Base-by-base conservation (phyloP, 2,329 filamentous ascomycete species). In the Apiospora aurea region DNA sequence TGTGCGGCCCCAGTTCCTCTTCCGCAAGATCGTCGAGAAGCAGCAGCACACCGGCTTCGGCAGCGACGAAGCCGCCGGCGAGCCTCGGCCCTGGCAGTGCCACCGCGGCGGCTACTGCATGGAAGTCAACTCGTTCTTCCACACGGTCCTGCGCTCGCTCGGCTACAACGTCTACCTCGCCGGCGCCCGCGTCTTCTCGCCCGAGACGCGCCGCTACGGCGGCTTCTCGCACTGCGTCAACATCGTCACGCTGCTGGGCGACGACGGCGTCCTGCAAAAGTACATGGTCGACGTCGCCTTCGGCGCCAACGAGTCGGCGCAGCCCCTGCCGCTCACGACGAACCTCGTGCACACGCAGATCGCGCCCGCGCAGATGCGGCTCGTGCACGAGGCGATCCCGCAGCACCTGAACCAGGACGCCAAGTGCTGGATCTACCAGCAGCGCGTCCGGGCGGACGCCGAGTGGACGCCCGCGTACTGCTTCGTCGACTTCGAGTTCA, bases 21-120 rank as follows among this genome's bases (percentile, higher is more conserved):
- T 82, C 72, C 71, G 78, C 21, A 86, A 85, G 72, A 78, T 85
- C 68, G 78, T 86, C 29, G 71, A 34, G 41, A 26, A 57, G 18
- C 57, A 64, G 57, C 18, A 34, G 34, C 57, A 41, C 34, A 29
- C 29, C 8, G 34, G 26, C 14, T 16, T 26, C 26, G 51, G 51
- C 26, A 21, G 29, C 53, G 53, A 34, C 26, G 29, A 4, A 29
- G 26, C 26, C 29, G 53, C 38, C 14, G 53, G 53, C 29, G 53
- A 61, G 29, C 53, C 57, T 34, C 57, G 34, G 18, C 34, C 57
- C 18, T 61, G 29, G 53, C 66, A 70, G 26, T 47, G 76, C 10
- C 79, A 79, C 16, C 78, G 83, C 5, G 85, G 85, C 14, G 85
- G 85, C 0, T 87, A 86, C 74, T 87, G 84, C 76, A 83, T 87